These are phyloP conservation scores for Primulina huaijiensis DNA, from an alignment of 257 asterid species.

Conservation along the genomic window DNA sequence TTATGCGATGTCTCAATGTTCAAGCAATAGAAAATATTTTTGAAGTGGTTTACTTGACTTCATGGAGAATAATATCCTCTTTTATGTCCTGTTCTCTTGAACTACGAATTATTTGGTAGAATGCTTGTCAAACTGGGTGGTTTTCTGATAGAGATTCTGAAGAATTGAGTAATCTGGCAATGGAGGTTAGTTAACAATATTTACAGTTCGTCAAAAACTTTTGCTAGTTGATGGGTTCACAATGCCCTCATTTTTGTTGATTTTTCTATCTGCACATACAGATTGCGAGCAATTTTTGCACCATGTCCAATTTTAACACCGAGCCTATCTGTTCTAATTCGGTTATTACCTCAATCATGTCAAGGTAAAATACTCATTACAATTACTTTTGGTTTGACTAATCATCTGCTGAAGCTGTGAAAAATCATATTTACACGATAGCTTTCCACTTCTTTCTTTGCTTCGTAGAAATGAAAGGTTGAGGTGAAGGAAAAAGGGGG, in stretches of 20 bases:
- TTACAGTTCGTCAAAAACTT: background rate
- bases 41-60: background rate
- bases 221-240: conserved; percentile 10
- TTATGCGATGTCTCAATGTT: background rate
- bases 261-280: conserved; percentile 26
- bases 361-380: conserved; percentile 46
- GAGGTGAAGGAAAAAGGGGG: background rate
- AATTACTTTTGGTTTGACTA: conserved; percentile 2
- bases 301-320: conserved; percentile 36
- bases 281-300: conserved; percentile 53
- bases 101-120: conserved; percentile 44
- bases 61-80: background rate
- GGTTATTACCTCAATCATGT: conserved; percentile 54
- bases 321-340: conserved; percentile 45
- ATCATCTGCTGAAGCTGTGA: conserved; percentile 12
- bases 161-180: conserved; percentile 55
- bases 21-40: background rate
- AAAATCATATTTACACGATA: conserved; percentile 15
- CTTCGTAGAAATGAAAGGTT: background rate
- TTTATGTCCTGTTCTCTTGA: conserved; percentile 6
- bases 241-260: conserved; percentile 8
- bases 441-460: conserved; percentile 12
- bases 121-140: conserved; percentile 69
- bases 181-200: conserved; percentile 42
- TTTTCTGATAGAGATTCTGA: conserved; percentile 61